These are phyloP conservation scores for Russula ochroleuca DNA, from an alignment of 768 basidiomycete species.

Conservation along the genomic window DNA sequence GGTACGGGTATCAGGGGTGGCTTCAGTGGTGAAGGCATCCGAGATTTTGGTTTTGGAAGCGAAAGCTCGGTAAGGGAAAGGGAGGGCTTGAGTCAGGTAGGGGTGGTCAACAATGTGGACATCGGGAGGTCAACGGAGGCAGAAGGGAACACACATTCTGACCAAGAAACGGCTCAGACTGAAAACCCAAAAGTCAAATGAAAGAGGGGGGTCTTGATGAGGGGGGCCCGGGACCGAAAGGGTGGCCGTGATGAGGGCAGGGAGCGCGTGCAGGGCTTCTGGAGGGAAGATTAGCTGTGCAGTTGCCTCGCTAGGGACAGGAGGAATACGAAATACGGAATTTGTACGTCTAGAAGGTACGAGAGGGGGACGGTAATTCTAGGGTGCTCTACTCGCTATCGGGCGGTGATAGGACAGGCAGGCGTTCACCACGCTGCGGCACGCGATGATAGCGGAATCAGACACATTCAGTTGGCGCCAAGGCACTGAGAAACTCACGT, in stretches of 20 bases:
- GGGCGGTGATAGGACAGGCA: conserved; percentile 10
- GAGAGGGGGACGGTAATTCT: neutral
- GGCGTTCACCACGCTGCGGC: conserved; percentile 18
- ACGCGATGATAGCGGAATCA: conserved; percentile 24
- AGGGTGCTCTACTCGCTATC: conserved; percentile 9
- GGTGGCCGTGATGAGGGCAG: neutral
- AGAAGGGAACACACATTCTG: conserved; percentile 9
- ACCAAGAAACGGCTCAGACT: neutral
- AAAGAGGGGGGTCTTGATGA: neutral
- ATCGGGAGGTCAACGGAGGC: conserved; percentile 8
- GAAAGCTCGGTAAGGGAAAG: neutral
- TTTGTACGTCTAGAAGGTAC: conserved; percentile 11
- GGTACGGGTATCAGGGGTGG: conserved; percentile 33
- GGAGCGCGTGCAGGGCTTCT: neutral
- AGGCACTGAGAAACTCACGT: conserved; percentile 6
- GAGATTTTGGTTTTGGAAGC: neutral
- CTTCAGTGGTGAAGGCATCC: conserved; percentile 9
- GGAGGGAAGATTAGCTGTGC: conserved; percentile 2
- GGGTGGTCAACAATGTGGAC: conserved; percentile 11
- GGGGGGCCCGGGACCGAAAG: neutral
- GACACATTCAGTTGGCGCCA: conserved; percentile 16
- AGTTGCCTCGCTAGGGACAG: neutral
- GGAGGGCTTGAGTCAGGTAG: conserved; percentile 1
- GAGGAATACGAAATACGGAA: neutral
- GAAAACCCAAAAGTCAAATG: conserved; percentile 12